Evolutionary conservation across 2,329 filamentous ascomycete genomes (phyloP).

Genomic region (Zymoseptoria pseudotritici): DNA sequence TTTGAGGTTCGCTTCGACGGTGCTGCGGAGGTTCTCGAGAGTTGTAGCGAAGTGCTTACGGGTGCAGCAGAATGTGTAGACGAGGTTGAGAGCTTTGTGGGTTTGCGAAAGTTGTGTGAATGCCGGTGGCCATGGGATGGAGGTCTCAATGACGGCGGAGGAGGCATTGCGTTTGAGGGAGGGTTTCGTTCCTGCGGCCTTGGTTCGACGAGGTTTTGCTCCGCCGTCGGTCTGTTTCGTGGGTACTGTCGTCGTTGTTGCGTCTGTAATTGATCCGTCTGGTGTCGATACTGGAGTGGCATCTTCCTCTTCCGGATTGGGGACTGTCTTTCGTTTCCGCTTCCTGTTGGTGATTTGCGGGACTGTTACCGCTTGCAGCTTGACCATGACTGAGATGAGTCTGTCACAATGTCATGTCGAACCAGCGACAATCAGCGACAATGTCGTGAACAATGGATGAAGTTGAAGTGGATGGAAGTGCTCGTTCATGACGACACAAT

Average conservation of each 20-base stretch:
- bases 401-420: neutral
- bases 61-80: slow-evolving; percentile 91
- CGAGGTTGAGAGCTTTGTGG: slow-evolving; percentile 79
- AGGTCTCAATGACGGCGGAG: slow-evolving; percentile 44
- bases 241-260: slow-evolving; percentile 37
- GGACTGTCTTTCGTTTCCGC: slow-evolving; percentile 10
- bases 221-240: slow-evolving; percentile 53
- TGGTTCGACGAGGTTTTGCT: slow-evolving; percentile 42
- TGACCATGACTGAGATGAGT: slow-evolving; percentile 32
- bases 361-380: slow-evolving; percentile 41
- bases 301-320: slow-evolving; percentile 2
- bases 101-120: slow-evolving; percentile 68
- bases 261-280: slow-evolving; percentile 1
- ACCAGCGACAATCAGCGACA: neutral
- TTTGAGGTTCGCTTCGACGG: slow-evolving; percentile 77
- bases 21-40: slow-evolving; percentile 75
- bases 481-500: slow-evolving; percentile 5
- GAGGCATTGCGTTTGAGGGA: slow-evolving; percentile 40
- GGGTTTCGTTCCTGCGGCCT: slow-evolving; percentile 35
- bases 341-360: slow-evolving; percentile 9
- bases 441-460: neutral
- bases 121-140: slow-evolving; percentile 63
- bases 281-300: neutral
- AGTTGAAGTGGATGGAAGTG: neutral
- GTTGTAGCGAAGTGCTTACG: slow-evolving; percentile 89